A percentile compares a stretch with the other conserved stretches of the same genome.
These are phyloP conservation scores for Trypanosomatidae sp. DNA, from an alignment of 208 protist genomes.

Conservation along the genomic window DNA sequence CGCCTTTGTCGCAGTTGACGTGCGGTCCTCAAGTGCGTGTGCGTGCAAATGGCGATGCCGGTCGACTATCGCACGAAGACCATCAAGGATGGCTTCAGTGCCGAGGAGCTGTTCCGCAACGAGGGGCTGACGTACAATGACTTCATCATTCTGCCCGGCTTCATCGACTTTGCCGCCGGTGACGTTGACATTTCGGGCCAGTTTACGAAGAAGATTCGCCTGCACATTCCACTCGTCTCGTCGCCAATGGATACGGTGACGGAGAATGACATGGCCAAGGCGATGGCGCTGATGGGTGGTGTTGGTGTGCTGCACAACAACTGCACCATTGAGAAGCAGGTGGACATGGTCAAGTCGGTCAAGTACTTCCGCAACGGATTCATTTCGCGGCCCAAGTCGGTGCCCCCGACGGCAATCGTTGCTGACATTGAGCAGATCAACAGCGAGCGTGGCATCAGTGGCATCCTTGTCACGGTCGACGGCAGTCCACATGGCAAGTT, in stretches of 20 bases:
- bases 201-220: constrained; percentile 85
- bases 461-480: constrained; percentile 94
- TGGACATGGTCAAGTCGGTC: constrained; percentile 84
- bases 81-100: constrained; percentile 68
- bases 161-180: constrained; percentile 87
- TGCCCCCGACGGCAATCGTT: constrained; percentile 76
- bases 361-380: constrained; percentile 96
- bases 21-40: too few relatives aligned
- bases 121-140: constrained; percentile 91
- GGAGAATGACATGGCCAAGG: constrained; percentile 83
- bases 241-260: constrained; percentile 96
- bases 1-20: too few relatives aligned
- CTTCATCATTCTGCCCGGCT: constrained; percentile 91
- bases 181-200: constrained; percentile 79
- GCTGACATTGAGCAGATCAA: constrained; percentile 88
- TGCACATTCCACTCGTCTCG: constrained; percentile 86
- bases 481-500: constrained; percentile 91
- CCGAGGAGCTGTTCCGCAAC: constrained; percentile 74
- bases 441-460: constrained; percentile 88
- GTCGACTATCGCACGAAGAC: constrained; percentile 46
- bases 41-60: too few relatives aligned
- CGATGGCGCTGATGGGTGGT: constrained; percentile 90
- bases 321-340: constrained; percentile 86
- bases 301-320: constrained; percentile 96
- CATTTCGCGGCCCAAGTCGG: constrained; percentile 91